Base-by-base conservation (phyloP, 129 eudicot genomes). In the Chrysanthemum lavandulifolium region DNA sequence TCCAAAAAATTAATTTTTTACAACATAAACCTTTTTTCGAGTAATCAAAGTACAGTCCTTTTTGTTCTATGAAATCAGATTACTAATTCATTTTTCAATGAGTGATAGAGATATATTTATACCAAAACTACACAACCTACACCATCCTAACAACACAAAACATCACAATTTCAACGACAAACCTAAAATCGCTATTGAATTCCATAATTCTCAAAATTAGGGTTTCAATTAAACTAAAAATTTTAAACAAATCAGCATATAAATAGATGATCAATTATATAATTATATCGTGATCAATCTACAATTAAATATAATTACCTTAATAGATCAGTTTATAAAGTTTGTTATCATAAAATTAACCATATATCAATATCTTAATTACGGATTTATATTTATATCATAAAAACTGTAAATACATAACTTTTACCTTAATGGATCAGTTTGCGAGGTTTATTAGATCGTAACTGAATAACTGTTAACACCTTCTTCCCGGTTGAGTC, bases 241-340 rank as follows among this genome's bases (percentile, higher is more conserved):
- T 51, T 9, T 65, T 59, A 2, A 0, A 61, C 13, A 52, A 52
- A 18, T 73, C 67, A 52, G 40, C 33, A 29, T 29, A 29, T 3
- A 2, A 29, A 36, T 31, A 8, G 23, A 36, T 19, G 21, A 19
- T 19, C 21, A 19, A 19, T 19, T 19, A 19, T 19, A 19, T 19
- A 19, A 19, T 19, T 19, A 19, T 19, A 19, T 19, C 21, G 21
- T 19, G 21, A 19, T 19, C 21, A 19, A 6, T 13, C 58, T 57
- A 19, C 21, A 19, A 19, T 19, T 19, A 19, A 19, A 19, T 19
- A 19, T 19, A 19, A 19, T 19, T 19, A 19, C 84, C 81, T 75
- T 61, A 50, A 63, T n/a, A 29, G 52, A 78, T 69, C 71, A 51
- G 70, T 65, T 19, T 68, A 69, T 69, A 57, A 15, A 59, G 33